phyloP scores from a whole-genome alignment of 1,139 yeast genomes.

The Zygosaccharomyces sapae region DNA sequence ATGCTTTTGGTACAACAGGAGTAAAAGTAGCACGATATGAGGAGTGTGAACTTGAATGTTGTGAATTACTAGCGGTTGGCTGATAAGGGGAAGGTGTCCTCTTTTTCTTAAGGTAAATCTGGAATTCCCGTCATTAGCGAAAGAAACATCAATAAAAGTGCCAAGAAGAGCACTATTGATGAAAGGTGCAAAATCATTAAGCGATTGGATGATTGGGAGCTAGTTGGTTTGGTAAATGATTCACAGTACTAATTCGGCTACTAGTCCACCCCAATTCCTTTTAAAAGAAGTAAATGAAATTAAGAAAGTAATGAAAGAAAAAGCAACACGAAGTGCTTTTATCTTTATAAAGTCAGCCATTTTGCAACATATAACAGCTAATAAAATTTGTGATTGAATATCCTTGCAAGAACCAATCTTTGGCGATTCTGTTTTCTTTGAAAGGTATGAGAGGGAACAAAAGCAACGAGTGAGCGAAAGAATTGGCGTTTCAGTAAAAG shows the following conservation, averaged over 20 bases:
- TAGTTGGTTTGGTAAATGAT: not conserved
- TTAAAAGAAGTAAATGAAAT: not conserved
- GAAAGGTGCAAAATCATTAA: not conserved
- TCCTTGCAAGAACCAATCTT: not conserved
- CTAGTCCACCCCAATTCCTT: not conserved
- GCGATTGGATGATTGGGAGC: not conserved
- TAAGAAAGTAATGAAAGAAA: not conserved
- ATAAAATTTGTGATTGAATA: slow-evolving; percentile 1
- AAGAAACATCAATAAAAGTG: slow-evolving; percentile 6
- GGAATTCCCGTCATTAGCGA: not conserved
- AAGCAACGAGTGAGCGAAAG: not conserved
- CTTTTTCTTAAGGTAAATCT: not conserved
- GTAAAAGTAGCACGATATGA: slow-evolving; percentile 46
- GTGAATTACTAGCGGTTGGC: slow-evolving; percentile 3
- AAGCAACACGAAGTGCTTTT: not conserved
- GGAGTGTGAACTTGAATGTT: slow-evolving; percentile 6
- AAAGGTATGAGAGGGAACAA: not conserved
- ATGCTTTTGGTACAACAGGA: slow-evolving; percentile 38
- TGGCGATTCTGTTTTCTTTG: slow-evolving; percentile 1
- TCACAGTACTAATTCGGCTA: not conserved
- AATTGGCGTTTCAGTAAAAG: slow-evolving; percentile 6
- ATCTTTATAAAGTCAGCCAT: slow-evolving; percentile 1
- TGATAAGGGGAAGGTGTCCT: slow-evolving; percentile 2
- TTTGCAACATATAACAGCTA: not conserved
- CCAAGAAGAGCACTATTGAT: slow-evolving; percentile 5